These are phyloP conservation scores for Trichoderma hamatum DNA, from an alignment of 2,329 filamentous ascomycete genomes.

Conservation along the genomic window DNA sequence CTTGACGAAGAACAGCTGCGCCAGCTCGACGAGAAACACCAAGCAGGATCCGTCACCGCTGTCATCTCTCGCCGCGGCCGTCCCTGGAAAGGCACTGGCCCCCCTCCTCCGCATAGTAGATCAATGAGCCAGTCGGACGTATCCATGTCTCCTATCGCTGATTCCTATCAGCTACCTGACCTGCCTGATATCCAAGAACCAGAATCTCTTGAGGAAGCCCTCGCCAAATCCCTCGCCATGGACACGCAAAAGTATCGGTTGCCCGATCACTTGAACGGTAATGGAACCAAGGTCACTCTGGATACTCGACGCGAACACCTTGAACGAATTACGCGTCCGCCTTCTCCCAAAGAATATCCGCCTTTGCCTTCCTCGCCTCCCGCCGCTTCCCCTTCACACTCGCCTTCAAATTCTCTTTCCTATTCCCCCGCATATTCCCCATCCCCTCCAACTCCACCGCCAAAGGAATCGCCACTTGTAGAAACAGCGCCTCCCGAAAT, in stretches of 20 bases:
- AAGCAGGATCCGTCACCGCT: conserved; percentile 54
- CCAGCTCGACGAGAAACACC: conserved; percentile 69
- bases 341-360: conserved; percentile 35
- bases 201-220: conserved; percentile 38
- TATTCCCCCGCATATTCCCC: conserved; percentile 19
- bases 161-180: conserved; percentile 48
- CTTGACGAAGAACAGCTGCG: conserved; percentile 71
- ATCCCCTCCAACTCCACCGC: conserved; percentile 45
- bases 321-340: conserved; percentile 51
- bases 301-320: conserved; percentile 62
- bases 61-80: conserved; percentile 67
- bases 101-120: conserved; percentile 32
- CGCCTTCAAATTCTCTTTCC: conserved; percentile 3
- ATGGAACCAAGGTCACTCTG: conserved; percentile 66
- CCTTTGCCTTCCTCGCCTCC: conserved; percentile 30
- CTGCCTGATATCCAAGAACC: conserved; percentile 57
- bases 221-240: conserved; percentile 50
- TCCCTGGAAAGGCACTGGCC: conserved; percentile 70
- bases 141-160: conserved; percentile 35
- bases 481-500: conserved; percentile 29
- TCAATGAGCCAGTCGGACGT: conserved; percentile 31
- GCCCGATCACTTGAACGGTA: conserved; percentile 69
- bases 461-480: conserved; percentile 43
- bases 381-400: not conserved
- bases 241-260: conserved; percentile 76